Evolutionary conservation across 129 eudicot genomes (phyloP).

Genomic region (Cynara cardunculus): DNA sequence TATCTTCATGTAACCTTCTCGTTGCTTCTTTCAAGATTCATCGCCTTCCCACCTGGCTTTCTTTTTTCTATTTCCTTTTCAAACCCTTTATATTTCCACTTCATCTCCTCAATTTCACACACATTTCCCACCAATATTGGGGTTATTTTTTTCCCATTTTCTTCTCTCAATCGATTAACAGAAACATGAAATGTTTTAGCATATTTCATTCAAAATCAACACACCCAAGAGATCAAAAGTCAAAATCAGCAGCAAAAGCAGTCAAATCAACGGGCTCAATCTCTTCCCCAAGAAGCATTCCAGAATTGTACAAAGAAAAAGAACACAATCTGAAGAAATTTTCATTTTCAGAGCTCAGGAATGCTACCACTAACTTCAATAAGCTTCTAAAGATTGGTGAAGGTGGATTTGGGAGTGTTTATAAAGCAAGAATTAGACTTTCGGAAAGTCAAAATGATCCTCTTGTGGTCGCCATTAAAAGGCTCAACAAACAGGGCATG

Average conservation of each 20-base stretch:
- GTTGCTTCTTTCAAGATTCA: background rate
- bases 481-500: conserved; percentile 63
- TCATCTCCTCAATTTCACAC: background rate
- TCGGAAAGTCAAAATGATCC: conserved; percentile 36
- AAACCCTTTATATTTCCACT: too few relatives aligned
- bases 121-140: background rate
- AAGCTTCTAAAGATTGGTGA: conserved; percentile 75
- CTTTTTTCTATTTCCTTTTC: background rate
- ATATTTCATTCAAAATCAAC: conserved; percentile 22
- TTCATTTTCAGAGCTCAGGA: conserved; percentile 52
- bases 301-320: conserved; percentile 54
- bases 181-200: conserved; percentile 31
- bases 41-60: background rate
- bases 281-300: conserved; percentile 42
- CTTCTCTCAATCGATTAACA: background rate
- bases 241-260: conserved; percentile 16
- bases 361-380: conserved; percentile 67
- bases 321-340: conserved; percentile 57
- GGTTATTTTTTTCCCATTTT: too few relatives aligned
- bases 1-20: background rate
- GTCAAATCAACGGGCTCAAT: conserved; percentile 50
- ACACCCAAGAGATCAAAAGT: conserved; percentile 23
- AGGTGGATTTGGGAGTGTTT: conserved; percentile 88
- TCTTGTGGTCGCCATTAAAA: conserved; percentile 69
- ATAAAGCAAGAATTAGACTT: conserved; percentile 62